Evolutionary conservation across 306 rosid species (phyloP).

Genomic region (Argentina anserina): DNA sequence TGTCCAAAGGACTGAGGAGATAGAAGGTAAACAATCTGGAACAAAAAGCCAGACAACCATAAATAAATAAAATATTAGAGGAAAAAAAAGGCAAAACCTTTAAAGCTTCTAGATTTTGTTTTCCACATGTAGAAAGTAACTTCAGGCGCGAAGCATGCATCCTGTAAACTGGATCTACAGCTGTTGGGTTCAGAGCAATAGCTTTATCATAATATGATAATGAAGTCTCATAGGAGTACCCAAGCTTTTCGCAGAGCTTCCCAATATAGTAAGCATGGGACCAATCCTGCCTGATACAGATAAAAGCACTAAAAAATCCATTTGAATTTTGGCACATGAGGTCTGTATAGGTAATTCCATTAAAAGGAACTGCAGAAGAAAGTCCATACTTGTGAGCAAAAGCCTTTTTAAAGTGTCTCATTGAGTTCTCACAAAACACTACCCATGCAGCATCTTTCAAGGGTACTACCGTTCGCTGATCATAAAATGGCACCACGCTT

Average conservation of each 20-base stretch:
- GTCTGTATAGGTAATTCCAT: slow-evolving; percentile 2
- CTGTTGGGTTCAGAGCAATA: slow-evolving; percentile 73
- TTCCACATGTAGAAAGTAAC: slow-evolving; percentile 60
- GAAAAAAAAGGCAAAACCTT: slow-evolving; percentile 42
- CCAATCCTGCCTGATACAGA: slow-evolving; percentile 80
- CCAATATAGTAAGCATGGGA: slow-evolving; percentile 94
- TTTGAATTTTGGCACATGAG: not conserved
- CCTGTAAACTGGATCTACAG: slow-evolving; percentile 96
- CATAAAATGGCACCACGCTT: slow-evolving; percentile 93
- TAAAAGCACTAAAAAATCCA: slow-evolving; percentile 21
- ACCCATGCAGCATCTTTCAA: slow-evolving; percentile 76
- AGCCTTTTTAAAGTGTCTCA: slow-evolving; percentile 97
- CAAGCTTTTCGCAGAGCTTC: slow-evolving; percentile 89
- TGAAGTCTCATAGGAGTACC: slow-evolving; percentile 61
- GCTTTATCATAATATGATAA: slow-evolving; percentile 78
- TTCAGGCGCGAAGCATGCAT: slow-evolving; percentile 97
- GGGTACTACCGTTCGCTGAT: slow-evolving; percentile 83
- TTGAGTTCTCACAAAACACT: slow-evolving; percentile 75
- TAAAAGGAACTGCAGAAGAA: slow-evolving; percentile 17
- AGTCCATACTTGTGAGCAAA: slow-evolving; percentile 61
- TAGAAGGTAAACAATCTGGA: slow-evolving; percentile 15
- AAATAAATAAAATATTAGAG: not conserved
- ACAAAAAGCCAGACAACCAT: slow-evolving; percentile 16
- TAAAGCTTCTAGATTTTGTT: slow-evolving; percentile 59
- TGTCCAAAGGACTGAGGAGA: slow-evolving; percentile 3